Base-by-base conservation (phyloP, 257 asterid genomes). In the Ilex asprella region DNA sequence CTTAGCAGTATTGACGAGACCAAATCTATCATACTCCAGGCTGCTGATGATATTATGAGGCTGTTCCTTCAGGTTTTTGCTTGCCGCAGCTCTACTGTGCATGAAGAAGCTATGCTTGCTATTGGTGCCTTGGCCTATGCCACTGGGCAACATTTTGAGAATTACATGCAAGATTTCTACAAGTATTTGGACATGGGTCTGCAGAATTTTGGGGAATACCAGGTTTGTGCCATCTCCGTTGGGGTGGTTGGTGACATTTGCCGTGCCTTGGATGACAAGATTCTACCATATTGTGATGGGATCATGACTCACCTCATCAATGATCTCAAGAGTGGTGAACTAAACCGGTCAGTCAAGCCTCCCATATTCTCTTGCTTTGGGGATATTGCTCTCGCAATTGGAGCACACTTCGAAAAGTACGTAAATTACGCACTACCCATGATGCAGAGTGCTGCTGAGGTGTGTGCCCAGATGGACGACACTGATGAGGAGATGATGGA, bases 71-170 rank as follows among this genome's bases (percentile, higher is more conserved):
- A 78, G 31, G 95, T 89, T 32, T 89, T 89, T 64, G 86, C 86
- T 44, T 86, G 97, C 66, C 91, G 84, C 54, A 82, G 94, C 65
- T 81, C 91, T 15, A 84, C 95, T 0, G 97, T 89, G 32, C 97
- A 89, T 41, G 95, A 89, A 70, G 97, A 89, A 72, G 95, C 97
- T 46, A 89, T 89, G 95, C 91, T 89, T 41, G 95, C 97, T 29
- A 86, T 89, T 63, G 97, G 97, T 30, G 86, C 97, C n/a, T 78
- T 89, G 49, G 97, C 94, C 31, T 81, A 84, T 56, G 91, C 87
- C 55, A 72, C 79, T 3, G 97, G 97, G 8, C 76, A 86, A 7
- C 80, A 65, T 12, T 89, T 89, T 66, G 88, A 46, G 31, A 89
- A 81, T 73, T 89, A 89, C 71, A 84, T 89, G 97, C 83, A 71